Percentiles rank a stretch among this genome's conserved stretches.
Evolutionary conservation across 768 basidiomycete species (phyloP).

Genomic region (Chalciporus sphaerocephalus): DNA sequence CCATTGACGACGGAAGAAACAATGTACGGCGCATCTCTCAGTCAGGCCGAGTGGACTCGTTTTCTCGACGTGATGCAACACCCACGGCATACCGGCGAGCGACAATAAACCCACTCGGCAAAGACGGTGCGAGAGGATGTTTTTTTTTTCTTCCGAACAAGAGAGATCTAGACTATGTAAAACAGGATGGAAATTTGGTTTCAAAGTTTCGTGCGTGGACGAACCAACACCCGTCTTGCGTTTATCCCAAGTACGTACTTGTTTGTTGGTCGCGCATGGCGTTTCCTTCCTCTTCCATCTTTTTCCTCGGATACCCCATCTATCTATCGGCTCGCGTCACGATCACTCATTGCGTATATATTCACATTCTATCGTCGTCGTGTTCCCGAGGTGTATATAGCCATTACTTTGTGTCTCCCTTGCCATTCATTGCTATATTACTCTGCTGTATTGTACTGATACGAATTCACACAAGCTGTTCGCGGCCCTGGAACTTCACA

Average conservation of each 20-base stretch:
- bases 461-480: slow-evolving; percentile 1
- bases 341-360: slow-evolving; percentile 19
- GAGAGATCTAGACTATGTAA: slow-evolving; percentile 24
- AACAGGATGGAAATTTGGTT: slow-evolving; percentile 25
- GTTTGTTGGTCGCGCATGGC: slow-evolving; percentile 20
- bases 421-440: slow-evolving; percentile 14
- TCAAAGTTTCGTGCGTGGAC: neutral
- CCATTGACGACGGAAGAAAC: slow-evolving; percentile 49
- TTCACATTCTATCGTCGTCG: slow-evolving; percentile 15
- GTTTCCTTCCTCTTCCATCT: slow-evolving; percentile 1
- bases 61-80: slow-evolving; percentile 65
- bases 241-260: slow-evolving; percentile 23
- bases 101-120: slow-evolving; percentile 25
- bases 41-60: slow-evolving; percentile 68
- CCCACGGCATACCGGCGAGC: slow-evolving; percentile 29
- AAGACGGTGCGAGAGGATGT: neutral
- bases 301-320: slow-evolving; percentile 3
- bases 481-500: neutral
- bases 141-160: slow-evolving; percentile 8
- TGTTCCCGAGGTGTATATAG: slow-evolving; percentile 10
- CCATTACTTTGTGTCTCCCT: slow-evolving; percentile 1
- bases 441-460: slow-evolving; percentile 22
- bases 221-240: neutral
- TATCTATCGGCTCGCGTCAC: slow-evolving; percentile 12
- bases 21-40: slow-evolving; percentile 77